Evolutionary conservation across 192 early-diverging fungal genomes (phyloP).

Genomic region (Spizellomyces sp.): DNA sequence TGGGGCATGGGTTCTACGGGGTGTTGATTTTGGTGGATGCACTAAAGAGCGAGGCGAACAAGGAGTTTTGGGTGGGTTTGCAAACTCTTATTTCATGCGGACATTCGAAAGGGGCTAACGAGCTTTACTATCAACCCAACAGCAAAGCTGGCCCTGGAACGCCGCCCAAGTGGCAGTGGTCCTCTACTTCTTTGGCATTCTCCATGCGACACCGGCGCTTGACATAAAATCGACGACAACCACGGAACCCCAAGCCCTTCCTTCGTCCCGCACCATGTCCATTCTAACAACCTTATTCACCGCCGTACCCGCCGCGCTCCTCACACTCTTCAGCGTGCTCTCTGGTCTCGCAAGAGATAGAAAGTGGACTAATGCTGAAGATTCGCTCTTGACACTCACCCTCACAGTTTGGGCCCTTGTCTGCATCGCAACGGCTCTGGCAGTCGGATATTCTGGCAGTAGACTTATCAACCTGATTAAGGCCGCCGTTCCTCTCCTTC

Average conservation of each 20-base stretch:
- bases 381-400: neutral
- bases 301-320: neutral
- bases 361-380: neutral
- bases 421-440: neutral
- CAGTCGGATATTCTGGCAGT: neutral
- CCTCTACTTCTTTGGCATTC: neutral
- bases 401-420: neutral
- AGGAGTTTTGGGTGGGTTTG: neutral
- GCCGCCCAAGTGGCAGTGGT: neutral
- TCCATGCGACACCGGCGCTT: neutral
- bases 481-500: neutral
- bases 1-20: neutral
- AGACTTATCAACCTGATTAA: neutral
- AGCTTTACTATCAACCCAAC: neutral
- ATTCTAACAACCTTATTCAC: neutral
- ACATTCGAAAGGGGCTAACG: neutral
- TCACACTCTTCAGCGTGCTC: neutral
- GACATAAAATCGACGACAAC: neutral
- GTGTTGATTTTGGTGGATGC: neutral
- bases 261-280: neutral
- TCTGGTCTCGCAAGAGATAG: neutral
- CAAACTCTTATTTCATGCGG: neutral
- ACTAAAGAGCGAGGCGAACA: neutral
- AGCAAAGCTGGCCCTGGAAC: constrained; percentile 2
- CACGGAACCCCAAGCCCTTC: neutral